phyloP scores from a whole-genome alignment of 495 filamentous ascomycete genomes.

The Cercophora sp. region DNA sequence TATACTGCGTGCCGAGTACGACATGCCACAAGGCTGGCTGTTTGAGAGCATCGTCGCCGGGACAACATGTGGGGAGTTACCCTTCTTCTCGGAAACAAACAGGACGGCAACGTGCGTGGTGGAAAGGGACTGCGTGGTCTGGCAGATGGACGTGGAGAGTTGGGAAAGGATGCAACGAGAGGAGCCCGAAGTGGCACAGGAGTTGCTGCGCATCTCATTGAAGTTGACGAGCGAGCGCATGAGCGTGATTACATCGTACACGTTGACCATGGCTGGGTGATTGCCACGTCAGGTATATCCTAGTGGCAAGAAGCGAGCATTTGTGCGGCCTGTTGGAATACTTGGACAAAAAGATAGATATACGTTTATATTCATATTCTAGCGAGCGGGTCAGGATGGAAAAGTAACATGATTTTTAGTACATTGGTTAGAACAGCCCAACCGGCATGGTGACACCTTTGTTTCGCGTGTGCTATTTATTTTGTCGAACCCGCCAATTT shows the following conservation, averaged over 20 bases:
- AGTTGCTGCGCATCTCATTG: constrained; percentile 76
- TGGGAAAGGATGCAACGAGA: constrained; percentile 69
- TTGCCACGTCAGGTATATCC: too few species aligned
- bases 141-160: constrained; percentile 65
- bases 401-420: too few species aligned
- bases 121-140: constrained; percentile 76
- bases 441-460: too few species aligned
- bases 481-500: too few species aligned
- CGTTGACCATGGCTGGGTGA: constrained; percentile 35
- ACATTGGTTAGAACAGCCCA: too few species aligned
- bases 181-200: constrained; percentile 71
- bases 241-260: constrained; percentile 73
- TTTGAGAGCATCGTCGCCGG: constrained; percentile 91
- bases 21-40: constrained; percentile 81
- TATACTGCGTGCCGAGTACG: constrained; percentile 83
- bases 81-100: constrained; percentile 87
- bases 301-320: too few species aligned
- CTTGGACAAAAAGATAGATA: too few species aligned
- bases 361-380: too few species aligned
- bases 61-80: constrained; percentile 91
- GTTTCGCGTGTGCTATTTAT: too few species aligned
- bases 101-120: constrained; percentile 81
- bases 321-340: too few species aligned
- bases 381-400: too few species aligned
- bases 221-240: constrained; percentile 88